Evolutionary conservation across 805 yeast species (phyloP).

Genomic region (Pichia scutulata): DNA sequence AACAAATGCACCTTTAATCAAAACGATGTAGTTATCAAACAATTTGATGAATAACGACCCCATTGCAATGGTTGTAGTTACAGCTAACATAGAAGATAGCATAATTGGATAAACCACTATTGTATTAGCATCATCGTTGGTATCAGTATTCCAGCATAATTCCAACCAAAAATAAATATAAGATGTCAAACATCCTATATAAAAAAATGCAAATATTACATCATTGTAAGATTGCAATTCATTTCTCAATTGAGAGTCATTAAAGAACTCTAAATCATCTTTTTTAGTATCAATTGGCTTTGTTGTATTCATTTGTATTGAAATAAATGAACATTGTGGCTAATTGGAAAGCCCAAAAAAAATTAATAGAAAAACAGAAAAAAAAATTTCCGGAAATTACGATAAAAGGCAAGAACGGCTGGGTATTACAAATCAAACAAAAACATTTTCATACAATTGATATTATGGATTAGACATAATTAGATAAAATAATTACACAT

Average conservation of each 20-base stretch:
- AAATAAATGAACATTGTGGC: background rate
- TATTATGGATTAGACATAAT: background rate
- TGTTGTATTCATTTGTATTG: background rate
- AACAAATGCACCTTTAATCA: background rate
- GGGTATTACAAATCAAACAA: too few species aligned
- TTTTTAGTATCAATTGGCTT: background rate
- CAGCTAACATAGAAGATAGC: background rate
- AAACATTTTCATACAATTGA: too few species aligned
- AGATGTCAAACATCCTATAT: background rate
- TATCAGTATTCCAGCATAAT: background rate
- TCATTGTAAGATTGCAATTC: background rate
- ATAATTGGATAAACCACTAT: background rate
- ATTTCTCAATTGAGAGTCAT: background rate
- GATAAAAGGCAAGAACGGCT: too few species aligned
- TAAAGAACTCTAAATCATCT: background rate
- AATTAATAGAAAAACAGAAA: too few species aligned
- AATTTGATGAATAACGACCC: background rate
- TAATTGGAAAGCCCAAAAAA: too few species aligned
- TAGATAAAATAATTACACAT: background rate
- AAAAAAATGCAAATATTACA: conserved; percentile 24
- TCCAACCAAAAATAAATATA: background rate
- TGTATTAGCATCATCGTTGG: background rate
- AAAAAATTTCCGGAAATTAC: too few species aligned
- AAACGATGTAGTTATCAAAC: background rate
- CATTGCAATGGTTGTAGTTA: background rate